Evolutionary conservation across 192 early-diverging fungal genomes (phyloP), one percentile per base, ranked within the genome.

Genomic region (Coemansia umbellata): DNA sequence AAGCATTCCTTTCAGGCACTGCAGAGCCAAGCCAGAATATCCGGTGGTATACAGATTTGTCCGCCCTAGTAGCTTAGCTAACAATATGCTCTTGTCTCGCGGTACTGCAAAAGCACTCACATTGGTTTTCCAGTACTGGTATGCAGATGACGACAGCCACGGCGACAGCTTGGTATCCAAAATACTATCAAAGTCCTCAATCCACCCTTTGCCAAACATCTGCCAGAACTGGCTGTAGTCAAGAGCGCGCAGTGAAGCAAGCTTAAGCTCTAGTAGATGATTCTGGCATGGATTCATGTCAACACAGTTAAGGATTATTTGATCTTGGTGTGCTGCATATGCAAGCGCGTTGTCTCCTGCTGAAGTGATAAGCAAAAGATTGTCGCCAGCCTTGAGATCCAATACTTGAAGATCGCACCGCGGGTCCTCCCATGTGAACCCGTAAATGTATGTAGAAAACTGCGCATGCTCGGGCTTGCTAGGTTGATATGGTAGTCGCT

Each of bases 201-300:
- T 60, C 28, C 60, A 61, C 24, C 91, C 91, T 15, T 81, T 80
- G 21, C 89, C 91, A 75, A 93, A 90, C 63, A 93, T 74, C 23
- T 76, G 72, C 89, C 89, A 91, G 56, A 89, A 87, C 47, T 86
- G 81, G 22, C 64, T 50, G 51, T 82, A 88, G 28, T 75, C 61
- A 10, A 93, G 56, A 39, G 68, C 63, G 19, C 66, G 52, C 44
- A 93, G 80, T 24, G 74, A 71, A 22, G 89, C 89, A 0, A 93
- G 75, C 61, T 93, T 93, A 50, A 93, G 82, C 68, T 93, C 91
- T 13, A 93, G 80, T 49, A 93, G 73, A 61, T 93, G 85, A 73
- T 93, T 93, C 62, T 93, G 91, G 69, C 91, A 93, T n/a, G 91
- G 91, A 53, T 93, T 93, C 79, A 93, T 81, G 65, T 93, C 91